Base-by-base conservation (phyloP, 2,329 filamentous ascomycete genomes). In the Diaporthe citriasiana region DNA sequence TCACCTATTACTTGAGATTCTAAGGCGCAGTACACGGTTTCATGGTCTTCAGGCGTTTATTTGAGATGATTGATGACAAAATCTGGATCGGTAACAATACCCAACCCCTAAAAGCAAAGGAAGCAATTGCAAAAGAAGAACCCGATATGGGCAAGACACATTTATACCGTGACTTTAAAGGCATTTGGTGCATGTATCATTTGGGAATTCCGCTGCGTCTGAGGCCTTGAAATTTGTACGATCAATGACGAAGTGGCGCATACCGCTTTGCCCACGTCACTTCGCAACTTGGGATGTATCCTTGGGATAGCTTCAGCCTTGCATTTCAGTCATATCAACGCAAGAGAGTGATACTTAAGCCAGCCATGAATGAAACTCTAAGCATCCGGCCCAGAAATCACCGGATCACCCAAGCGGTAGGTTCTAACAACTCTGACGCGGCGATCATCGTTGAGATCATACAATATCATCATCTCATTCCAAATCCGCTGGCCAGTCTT, bases 401-500 rank as follows among this genome's bases (percentile, higher is more conserved):
- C 42, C 42, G 60, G 60, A n/a, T n/a, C 42, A 50, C 60, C 25
- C 6, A 65, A 35, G 42, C 60, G 60, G 13, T 65, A 65, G 3
- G 60, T 50, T 10, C 60, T 47, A n/a, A 65, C 42, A 17, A 35
- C 19, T 35, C 19, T 25, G 19, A 65, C 42, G 5, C 42, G 60
- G 3, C 42, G 27, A 1, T 65, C 60, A 9, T 65, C 10, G 60
- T 65, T 25, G 27, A 65, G 22, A 5, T 65, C 60, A 35, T 65
- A 65, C 17, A 19, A 35, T 17, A 50, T 65, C 60, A 65, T 50
- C 42, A 65, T 50, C 40, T 65, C 60, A 19, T 50, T 50, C 60
- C 60, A 65, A 25, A 65, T 65, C 10, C 22, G 60, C 27, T 65
- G 60, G 10, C 60, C 60, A 35, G 42, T n/a, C 60, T 65, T 65